Conservation (phyloP, 352 stramenopile genomes). For the Pythium vanterpoolii region DNA sequence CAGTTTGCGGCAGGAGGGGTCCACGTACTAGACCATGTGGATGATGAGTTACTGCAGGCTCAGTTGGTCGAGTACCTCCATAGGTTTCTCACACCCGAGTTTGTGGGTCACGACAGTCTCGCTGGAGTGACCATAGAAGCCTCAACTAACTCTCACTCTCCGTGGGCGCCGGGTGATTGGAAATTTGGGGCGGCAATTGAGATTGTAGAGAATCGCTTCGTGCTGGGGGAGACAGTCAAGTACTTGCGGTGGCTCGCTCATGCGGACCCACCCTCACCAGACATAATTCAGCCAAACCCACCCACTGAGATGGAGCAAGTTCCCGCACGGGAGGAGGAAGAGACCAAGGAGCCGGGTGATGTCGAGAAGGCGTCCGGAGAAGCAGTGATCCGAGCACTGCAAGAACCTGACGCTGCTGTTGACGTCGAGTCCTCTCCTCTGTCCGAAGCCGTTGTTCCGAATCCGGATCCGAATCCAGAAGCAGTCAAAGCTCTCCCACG, state of each 20-base stretch:
- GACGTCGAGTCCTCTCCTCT: not conserved
- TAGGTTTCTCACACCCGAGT: conserved; percentile 24
- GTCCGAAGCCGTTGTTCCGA: not conserved
- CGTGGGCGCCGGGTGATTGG: conserved; percentile 33
- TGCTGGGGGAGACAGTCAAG: conserved; percentile 61
- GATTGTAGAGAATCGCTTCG: conserved; percentile 40
- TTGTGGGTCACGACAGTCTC: conserved; percentile 21
- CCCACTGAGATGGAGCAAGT: not conserved
- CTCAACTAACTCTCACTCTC: conserved; percentile 22
- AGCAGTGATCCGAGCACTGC: conserved; percentile 12
- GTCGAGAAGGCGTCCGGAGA: not conserved
- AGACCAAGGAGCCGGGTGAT: not conserved
- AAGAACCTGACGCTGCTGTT: not conserved
- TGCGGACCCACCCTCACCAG: not conserved
- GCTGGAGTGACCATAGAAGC: conserved; percentile 21
- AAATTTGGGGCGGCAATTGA: conserved; percentile 45
- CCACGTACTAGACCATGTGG: conserved; percentile 20
- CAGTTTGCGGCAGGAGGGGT: conserved; percentile 30
- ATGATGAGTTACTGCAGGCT: too few species aligned
- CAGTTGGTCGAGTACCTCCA: conserved; percentile 49
- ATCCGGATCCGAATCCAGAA: not conserved
- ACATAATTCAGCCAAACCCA: not conserved
- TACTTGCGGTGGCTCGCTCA: conserved; percentile 47
- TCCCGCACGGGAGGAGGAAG: not conserved
- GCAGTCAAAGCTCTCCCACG: not conserved